Evolutionary conservation across 1,284 basidiomycete genomes (phyloP), one percentile per base, ranked within the genome.

Genomic region (Malassezia obtusa): DNA sequence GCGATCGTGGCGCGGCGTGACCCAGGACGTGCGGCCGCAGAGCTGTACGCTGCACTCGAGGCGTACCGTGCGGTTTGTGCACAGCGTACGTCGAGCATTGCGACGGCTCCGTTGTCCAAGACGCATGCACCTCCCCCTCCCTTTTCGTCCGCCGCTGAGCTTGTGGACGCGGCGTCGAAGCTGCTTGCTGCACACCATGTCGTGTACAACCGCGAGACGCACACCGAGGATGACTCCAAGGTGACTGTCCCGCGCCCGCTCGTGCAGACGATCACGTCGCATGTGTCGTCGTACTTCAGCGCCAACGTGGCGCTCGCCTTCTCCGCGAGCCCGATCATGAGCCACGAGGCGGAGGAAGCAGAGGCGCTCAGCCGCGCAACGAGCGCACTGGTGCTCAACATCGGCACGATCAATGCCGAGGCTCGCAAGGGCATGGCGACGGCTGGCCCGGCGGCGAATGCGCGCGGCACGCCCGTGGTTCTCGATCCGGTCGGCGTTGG

Each of bases 401-500:
- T 94, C 61, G 91, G 91, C 12, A 95, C 91, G 1, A 80, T 95
- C 68, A 77, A 76, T 4, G 76, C 77, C 38, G 80, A 84, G 46
- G 65, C 74, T 32, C 58, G 73, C 5, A 79, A 83, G 38, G 85
- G 87, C 21, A 92, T 94, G 86, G 75, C 84, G n/a, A 78, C 81
- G 8, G 89, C 87, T 1, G 89, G 87, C 77, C 64, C 59, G 65
- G 76, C 55, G 2, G 68, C 65, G 14, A 64, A 72, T 39, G 45
- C 45, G 28, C 55, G 58, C 25, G 59, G 57, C 17, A 67, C 62
- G 68, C 89, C 90, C 2, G 76, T 95, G 3, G 80, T 96, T 0
- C 88, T 94, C 61, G 91, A 96, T 74, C 91, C 91, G 1, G 92
- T 96, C 4, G 92, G 89, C 3, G 82, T 91, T 0, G 90, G 90